Percentiles rank a stretch among this genome's conserved stretches.
Evolutionary conservation across 2,329 filamentous ascomycete genomes (phyloP).

Genomic region (Xylariaceae sp.): DNA sequence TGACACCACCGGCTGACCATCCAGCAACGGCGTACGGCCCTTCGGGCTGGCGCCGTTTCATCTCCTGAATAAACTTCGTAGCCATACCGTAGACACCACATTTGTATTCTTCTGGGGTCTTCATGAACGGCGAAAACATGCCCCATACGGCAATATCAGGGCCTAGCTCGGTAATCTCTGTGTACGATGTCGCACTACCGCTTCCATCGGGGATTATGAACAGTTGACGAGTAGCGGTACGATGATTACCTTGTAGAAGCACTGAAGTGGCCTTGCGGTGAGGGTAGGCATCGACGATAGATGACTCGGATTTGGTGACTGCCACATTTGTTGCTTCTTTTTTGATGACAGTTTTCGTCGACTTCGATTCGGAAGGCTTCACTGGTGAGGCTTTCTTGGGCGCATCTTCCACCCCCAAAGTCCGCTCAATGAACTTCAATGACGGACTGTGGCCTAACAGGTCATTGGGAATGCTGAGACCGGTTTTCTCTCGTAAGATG

Average conservation of each 20-base stretch:
- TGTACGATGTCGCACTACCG: constrained; percentile 66
- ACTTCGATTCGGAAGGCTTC: constrained; percentile 28
- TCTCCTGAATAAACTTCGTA: constrained; percentile 64
- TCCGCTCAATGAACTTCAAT: constrained; percentile 63
- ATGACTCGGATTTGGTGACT: constrained; percentile 41
- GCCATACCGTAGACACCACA: constrained; percentile 66
- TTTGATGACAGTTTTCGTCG: constrained; percentile 24
- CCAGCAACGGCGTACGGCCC: constrained; percentile 69
- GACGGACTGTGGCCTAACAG: constrained; percentile 61
- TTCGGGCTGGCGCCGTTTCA: constrained; percentile 66
- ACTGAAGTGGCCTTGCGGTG: constrained; percentile 48
- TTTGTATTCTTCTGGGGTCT: constrained; percentile 62
- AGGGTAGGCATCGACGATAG: constrained; percentile 43
- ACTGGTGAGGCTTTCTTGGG: constrained; percentile 35
- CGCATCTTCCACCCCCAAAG: constrained; percentile 52
- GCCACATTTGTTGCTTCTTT: constrained; percentile 33
- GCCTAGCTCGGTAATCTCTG: constrained; percentile 53
- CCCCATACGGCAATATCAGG: constrained; percentile 51
- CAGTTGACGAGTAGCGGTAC: constrained; percentile 45
- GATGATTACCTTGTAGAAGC: constrained; percentile 50
- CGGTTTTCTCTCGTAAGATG: constrained; percentile 53
- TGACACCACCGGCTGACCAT: constrained; percentile 76
- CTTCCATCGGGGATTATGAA: constrained; percentile 56
- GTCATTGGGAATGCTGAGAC: constrained; percentile 54
- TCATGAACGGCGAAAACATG: constrained; percentile 71